Evolutionary conservation across 306 rosid genomes (phyloP), one percentile per base, ranked within the genome.

Genomic region (Cucurbita moschata): DNA sequence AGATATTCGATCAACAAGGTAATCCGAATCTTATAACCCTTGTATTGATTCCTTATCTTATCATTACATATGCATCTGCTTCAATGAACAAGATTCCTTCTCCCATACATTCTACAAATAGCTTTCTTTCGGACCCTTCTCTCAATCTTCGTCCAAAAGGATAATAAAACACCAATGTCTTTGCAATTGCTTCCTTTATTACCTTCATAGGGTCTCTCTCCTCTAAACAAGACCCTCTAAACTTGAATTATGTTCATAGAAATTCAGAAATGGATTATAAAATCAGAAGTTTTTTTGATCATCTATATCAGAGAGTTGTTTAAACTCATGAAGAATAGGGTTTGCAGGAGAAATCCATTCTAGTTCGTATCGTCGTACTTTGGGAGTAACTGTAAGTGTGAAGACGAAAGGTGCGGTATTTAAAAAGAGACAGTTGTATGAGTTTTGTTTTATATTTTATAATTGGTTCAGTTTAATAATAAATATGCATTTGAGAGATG

Each of bases 41-140:
- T n/a, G n/a, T n/a, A n/a, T n/a, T n/a, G n/a, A n/a, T n/a, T n/a
- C n/a, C n/a, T n/a, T n/a, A n/a, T n/a, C n/a, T n/a, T n/a, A n/a
- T n/a, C n/a, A n/a, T n/a, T n/a, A n/a, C n/a, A n/a, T n/a, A n/a
- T n/a, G 82, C 78, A 10, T 12, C 55, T 0, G 79, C 85, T 46
- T 51, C 43, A 40, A 40, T 0, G 43, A 78, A 81, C 63, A 78
- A 10, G 7, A 78, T 46, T 5, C 85, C 85, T 44, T 81, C 65
- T 0, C 52, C 77, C 0, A 38, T 81, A 60, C 85, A 81, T 0
- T 81, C 77, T 4, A 81, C 79, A 8, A 37, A 70, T 2, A 83
- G 70, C 37, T 18, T 56, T 0, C 35, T 56, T 1, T 19, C 61
- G 0, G 35, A 14, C 4, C 61, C 35, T 56, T 56, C 61, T 7